Base-by-base conservation (phyloP, 106 monocot genomes). In the Dendrobium chrysotoxum region DNA sequence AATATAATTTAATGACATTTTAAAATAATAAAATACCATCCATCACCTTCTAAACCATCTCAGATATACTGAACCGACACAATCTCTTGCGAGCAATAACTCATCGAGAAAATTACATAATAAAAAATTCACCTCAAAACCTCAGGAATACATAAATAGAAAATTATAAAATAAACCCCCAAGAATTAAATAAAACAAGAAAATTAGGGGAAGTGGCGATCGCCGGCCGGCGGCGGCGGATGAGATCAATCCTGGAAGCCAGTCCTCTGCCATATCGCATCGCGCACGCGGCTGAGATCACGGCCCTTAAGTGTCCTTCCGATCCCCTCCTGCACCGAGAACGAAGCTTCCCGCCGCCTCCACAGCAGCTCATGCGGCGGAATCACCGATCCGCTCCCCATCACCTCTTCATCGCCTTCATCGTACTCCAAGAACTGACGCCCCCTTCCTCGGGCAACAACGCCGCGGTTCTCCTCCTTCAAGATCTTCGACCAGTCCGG, bases 261-360 rank as follows among this genome's bases (percentile, higher is more conserved):
- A 21, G 82, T 90, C 86, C 92, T 86, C 61, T 78, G 84, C 90
- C 88, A 90, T 77, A 95, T 84, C 61, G 92, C 90, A 80, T 95
- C 86, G 18, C 95, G 90, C n/a, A 95, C 85, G 57, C 95, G 85
- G 41, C 90, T 87, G 73, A 95, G 72, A 74, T 95, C 95, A 25
- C 95, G 79, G 38, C 95, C 95, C 83, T 95, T 95, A 47, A 92
- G 88, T 1, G 95, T 95, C 73, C 95, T 67, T 10, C 92, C 92
- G 35, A 84, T 31, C 46, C 95, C 95, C 42, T 92, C 95, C 15
- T 86, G 86, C 26, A 93, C 90, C 53, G 92, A 93, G 39, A 93
- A 86, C 18, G 90, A 93, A 53, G 81, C 83, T n/a, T 75, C 82
- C 30, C 90, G 84, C 16, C 75, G 82, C 75, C 90, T 55, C 79